phyloP scores from a whole-genome alignment of 2,329 filamentous ascomycete genomes.

The Fusarium sp. region DNA sequence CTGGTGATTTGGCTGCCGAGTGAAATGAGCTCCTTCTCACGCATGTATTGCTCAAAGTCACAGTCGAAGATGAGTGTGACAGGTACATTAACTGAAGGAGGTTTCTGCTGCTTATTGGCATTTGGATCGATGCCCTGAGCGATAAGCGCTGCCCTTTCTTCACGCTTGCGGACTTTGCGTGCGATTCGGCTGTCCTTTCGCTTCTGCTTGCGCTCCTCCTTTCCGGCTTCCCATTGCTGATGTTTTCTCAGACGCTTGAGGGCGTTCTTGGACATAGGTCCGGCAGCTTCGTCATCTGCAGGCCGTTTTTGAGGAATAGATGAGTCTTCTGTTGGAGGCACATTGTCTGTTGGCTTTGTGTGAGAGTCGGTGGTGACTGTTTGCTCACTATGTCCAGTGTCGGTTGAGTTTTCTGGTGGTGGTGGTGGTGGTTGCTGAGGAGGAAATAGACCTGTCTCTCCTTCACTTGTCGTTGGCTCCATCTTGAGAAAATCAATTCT shows the following conservation, averaged over 20 bases:
- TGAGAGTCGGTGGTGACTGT: not conserved
- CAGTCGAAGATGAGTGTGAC: slow-evolving; percentile 90
- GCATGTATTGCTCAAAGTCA: slow-evolving; percentile 91
- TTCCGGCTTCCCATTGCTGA: slow-evolving; percentile 80
- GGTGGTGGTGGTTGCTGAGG: not conserved
- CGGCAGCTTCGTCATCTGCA: slow-evolving; percentile 16
- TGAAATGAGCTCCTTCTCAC: slow-evolving; percentile 84
- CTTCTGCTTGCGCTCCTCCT: slow-evolving; percentile 66
- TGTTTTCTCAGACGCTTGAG: slow-evolving; percentile 80
- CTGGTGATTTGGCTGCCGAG: slow-evolving; percentile 86
- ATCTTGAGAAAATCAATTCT: not conserved
- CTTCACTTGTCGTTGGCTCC: not conserved
- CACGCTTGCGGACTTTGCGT: slow-evolving; percentile 60
- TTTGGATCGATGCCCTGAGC: slow-evolving; percentile 59
- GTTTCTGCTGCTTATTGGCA: slow-evolving; percentile 50
- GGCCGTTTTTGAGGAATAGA: slow-evolving; percentile 5
- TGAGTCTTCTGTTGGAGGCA: slow-evolving; percentile 2
- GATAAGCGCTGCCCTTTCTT: slow-evolving; percentile 62
- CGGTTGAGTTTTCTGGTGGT: not conserved
- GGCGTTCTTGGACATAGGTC: slow-evolving; percentile 82
- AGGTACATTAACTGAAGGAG: slow-evolving; percentile 69
- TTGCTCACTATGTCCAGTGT: not conserved
- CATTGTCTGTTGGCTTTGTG: not conserved
- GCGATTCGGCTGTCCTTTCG: slow-evolving; percentile 67
- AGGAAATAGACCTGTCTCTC: not conserved